Evolutionary conservation across 441 rosid genomes (phyloP), one percentile per base, ranked within the genome.

Genomic region (Syzygium malaccense): DNA sequence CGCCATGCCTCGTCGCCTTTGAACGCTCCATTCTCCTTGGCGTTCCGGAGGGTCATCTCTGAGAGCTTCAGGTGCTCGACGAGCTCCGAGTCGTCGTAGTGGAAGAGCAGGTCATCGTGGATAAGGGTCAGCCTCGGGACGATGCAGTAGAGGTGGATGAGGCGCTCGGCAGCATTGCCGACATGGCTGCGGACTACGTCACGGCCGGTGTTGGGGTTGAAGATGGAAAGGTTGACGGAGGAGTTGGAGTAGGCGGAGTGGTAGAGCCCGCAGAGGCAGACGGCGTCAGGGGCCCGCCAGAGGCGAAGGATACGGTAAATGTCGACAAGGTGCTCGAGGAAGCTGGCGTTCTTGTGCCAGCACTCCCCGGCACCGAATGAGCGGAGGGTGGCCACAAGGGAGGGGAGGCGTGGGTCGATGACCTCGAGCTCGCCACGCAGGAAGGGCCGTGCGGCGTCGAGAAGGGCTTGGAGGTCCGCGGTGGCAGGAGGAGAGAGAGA

Each of bases 281-380:
- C 95, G 62, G 93, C 89, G 13, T 94, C 96, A 3, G 97, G 96
- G 48, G 96, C 96, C 56, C 91, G 92, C 99, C 98, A 97, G 5
- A 96, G 89, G 91, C 93, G 95, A 57, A 96, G 98, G 62, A 97
- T 93, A 13, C 96, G 95, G 89, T 96, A 95, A 51, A 95, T 93
- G 88, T 96, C 98, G 20, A 95, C 66, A 20, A 96, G 92, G 91
- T 97, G 99, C 10, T 97, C 93, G 2, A 97, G 92, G 89, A 96
- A 97, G 91, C 94, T 96, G 32, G 98, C 98, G 88, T 96, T 98
- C 90, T 96, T 97, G 93, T 97, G 99, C 98, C 98, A 97, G 92
- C 99, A 97, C 94, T 97, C 99, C 10, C 99, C 98, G 2, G 98
- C 99, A 11, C 98, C 99, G 7, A 94, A 95, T 33, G 98, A 95